Conservation (phyloP, 73 alveolate species). For the Paramecium sexaurelia region DNA sequence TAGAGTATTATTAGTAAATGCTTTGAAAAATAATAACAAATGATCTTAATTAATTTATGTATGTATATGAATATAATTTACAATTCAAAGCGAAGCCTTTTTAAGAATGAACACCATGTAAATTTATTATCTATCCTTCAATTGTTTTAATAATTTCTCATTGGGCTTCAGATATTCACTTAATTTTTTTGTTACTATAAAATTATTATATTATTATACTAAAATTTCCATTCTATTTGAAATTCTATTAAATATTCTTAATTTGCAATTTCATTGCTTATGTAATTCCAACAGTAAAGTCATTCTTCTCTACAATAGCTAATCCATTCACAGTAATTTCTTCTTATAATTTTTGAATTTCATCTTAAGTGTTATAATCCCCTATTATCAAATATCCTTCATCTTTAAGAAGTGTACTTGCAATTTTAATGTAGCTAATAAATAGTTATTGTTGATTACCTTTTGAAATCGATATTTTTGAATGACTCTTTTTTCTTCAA, state of each 20-base stretch:
- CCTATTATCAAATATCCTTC: slow-evolving; percentile 1
- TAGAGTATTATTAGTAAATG: too few relatives aligned
- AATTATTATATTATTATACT: background rate
- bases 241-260: background rate
- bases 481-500: background rate
- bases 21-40: too few relatives aligned
- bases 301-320: background rate
- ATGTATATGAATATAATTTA: background rate
- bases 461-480: background rate
- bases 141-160: background rate
- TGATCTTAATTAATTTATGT: background rate
- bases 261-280: background rate
- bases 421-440: background rate
- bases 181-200: background rate
- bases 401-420: background rate
- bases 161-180: background rate
- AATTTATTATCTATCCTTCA: background rate
- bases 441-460: background rate
- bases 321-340: background rate
- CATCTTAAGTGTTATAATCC: background rate
- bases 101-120: background rate
- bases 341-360: background rate
- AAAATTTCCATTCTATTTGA: background rate
- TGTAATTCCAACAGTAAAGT: background rate
- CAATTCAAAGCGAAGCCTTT: background rate